Base-by-base conservation (phyloP, 225 moss, liverwort and hornwort genomes). In the Takakia lepidozioides region DNA sequence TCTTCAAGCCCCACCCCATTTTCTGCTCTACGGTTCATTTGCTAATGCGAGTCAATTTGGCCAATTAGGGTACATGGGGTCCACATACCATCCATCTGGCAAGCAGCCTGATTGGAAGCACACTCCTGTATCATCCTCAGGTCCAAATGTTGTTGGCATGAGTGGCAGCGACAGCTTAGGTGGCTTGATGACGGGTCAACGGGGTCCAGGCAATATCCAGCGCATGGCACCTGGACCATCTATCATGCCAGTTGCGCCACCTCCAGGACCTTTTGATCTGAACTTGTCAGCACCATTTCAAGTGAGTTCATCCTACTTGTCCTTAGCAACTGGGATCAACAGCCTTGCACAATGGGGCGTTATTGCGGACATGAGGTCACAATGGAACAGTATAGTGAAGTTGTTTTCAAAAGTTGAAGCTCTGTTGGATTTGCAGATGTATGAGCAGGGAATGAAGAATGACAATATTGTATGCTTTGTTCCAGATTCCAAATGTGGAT, bases 91-190 rank as follows among this genome's bases (percentile, higher is more conserved):
- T 56, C 87, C 84, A 56, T 98, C 95, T 63, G 95, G 95, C 29
- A 98, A 98, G 63, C 95, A 73, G 59, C 95, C 95, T 45, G 95
- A 98, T 73, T 98, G 95, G 95, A 98, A 91, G 61, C 95, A 98
- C 64, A 91, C 85, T 37, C 85, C 95, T 42, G 61, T 75, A 32
- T 76, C 84, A 61, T 41, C 77, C 43, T 76, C 93, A 62, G 80
- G 79, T 70, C 71, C 85, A 37, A 82, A 85, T 45, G 82, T 80
- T 61, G 87, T 78, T 39, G 95, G 95, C 59, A 84, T 95, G 82
- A 72, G 71, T 77, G 80, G 71, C 59, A 77, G 62, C 59, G 95
- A 90, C 55, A 82, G 88, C 56, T 69, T 98, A 28, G 91, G 90
- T 37, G 73, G 89, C 60, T 84, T 93, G 60, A 64, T 81, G 21